Conservation (phyloP, 2,329 filamentous ascomycete species). For the Chaetomiaceae sp. region DNA sequence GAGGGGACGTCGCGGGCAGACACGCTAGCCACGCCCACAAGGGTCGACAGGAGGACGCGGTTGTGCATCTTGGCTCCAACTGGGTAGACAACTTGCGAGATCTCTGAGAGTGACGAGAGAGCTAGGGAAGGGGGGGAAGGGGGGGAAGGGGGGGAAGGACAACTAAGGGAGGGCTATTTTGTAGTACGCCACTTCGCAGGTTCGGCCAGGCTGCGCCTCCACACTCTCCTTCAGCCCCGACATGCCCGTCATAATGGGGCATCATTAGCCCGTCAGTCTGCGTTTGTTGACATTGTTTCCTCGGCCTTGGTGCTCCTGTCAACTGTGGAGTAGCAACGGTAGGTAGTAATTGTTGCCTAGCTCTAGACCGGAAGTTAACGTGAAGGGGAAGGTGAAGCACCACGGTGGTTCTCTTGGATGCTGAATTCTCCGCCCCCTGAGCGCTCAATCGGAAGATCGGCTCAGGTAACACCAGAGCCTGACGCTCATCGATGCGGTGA, state of each 20-base stretch:
- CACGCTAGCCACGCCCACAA: constrained; percentile 3
- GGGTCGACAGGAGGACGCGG: constrained; percentile 5
- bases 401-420: background rate
- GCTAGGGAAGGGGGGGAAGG: background rate
- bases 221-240: no score
- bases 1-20: constrained; percentile 12
- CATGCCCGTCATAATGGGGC: no score
- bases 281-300: no score
- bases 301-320: no score
- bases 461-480: background rate
- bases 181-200: no score
- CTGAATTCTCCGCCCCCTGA: no score
- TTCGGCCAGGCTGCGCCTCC: no score
- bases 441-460: background rate
- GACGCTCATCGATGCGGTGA: background rate
- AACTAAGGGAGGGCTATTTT: no score
- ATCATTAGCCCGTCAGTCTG: no score
- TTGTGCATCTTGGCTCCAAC: background rate
- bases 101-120: background rate
- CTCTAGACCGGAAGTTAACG: no score
- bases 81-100: background rate
- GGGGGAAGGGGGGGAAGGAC: background rate
- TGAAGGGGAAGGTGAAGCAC: background rate
- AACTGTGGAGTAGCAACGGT: no score
- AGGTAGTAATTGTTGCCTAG: no score